These are phyloP conservation scores for Metarhizium anisopliae DNA, from an alignment of 2,329 filamentous ascomycete genomes.

Conservation along the genomic window DNA sequence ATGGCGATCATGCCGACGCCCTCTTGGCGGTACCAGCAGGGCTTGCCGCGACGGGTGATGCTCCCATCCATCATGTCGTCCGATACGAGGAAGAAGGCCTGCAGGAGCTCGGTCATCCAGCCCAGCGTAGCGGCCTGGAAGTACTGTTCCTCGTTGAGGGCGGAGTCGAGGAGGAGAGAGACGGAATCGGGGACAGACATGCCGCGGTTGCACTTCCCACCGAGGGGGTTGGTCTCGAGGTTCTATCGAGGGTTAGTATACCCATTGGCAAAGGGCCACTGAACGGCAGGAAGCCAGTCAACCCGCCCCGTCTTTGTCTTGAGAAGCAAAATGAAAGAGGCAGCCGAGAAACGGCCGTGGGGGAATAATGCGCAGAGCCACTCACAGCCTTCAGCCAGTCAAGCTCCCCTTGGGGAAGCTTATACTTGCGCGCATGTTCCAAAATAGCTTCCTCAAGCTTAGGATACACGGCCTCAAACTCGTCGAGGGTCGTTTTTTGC, in stretches of 20 bases:
- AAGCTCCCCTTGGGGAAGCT: slow-evolving; percentile 69
- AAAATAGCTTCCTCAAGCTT: slow-evolving; percentile 76
- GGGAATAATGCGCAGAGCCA: background rate
- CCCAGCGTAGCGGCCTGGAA: slow-evolving; percentile 81
- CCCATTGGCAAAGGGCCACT: too few relatives aligned
- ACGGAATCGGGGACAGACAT: slow-evolving; percentile 94
- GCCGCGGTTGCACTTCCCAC: slow-evolving; percentile 97
- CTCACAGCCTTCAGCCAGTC: slow-evolving; percentile 78
- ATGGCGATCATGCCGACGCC: slow-evolving; percentile 93
- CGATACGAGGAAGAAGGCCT: slow-evolving; percentile 97
- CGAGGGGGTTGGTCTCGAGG: slow-evolving; percentile 76
- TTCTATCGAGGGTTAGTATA: slow-evolving; percentile 39
- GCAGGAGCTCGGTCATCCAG: slow-evolving; percentile 96
- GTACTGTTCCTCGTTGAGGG: slow-evolving; percentile 74
- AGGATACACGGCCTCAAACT: slow-evolving; percentile 88
- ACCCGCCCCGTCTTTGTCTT: too few relatives aligned
- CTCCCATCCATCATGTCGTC: slow-evolving; percentile 98
- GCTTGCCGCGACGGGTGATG: slow-evolving; percentile 86
- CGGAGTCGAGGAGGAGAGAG: slow-evolving; percentile 62
- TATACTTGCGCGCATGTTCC: slow-evolving; percentile 70
- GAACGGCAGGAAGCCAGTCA: too few relatives aligned
- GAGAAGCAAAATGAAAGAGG: too few relatives aligned
- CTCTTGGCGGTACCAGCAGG: slow-evolving; percentile 92
- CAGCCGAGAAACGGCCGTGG: background rate
- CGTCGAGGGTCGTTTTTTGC: slow-evolving; percentile 66